These are phyloP conservation scores for Elongisporangium prolatum DNA, from an alignment of 352 stramenopile species.

Conservation along the genomic window DNA sequence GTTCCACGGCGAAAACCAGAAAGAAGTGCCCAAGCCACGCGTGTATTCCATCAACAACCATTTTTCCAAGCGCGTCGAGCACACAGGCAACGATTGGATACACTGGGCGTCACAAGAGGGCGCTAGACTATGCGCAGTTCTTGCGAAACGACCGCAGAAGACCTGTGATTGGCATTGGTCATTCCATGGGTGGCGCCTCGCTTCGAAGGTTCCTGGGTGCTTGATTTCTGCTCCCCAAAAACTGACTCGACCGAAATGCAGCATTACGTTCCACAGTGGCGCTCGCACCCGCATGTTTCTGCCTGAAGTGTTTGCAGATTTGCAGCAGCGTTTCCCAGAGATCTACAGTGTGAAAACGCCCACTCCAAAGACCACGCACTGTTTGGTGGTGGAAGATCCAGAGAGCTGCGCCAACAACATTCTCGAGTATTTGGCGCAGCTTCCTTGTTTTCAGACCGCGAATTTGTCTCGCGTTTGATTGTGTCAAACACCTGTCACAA, in stretches of 20 bases:
- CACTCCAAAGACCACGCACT: constrained; percentile 21
- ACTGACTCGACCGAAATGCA: constrained; percentile 12
- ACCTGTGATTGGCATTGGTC: constrained; percentile 14
- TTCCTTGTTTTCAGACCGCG: constrained; percentile 11
- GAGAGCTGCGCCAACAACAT: constrained; percentile 20
- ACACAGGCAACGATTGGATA: constrained; percentile 8
- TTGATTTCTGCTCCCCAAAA: no score
- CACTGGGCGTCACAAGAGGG: background rate
- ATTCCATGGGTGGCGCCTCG: constrained; percentile 17
- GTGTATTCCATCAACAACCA: background rate
- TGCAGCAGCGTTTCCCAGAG: constrained; percentile 15
- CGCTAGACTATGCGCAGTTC: constrained; percentile 6
- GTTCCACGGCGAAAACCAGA: constrained; percentile 13
- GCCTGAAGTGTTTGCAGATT: constrained; percentile 9
- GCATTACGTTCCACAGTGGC: constrained; percentile 18
- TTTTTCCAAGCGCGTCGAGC: constrained; percentile 4
- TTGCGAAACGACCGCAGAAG: background rate
- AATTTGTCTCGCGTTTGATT: no score
- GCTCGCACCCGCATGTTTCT: constrained; percentile 25
- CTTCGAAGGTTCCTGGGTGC: no score
- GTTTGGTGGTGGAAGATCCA: constrained; percentile 32
- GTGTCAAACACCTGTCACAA: no score
- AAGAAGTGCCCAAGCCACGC: constrained; percentile 1
- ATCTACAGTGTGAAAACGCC: constrained; percentile 21
- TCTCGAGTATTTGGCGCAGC: constrained; percentile 8